Percentiles rank a stretch among this genome's conserved stretches.
Evolutionary conservation across 495 filamentous ascomycete species (phyloP).

Genomic region (Aspergillus conjunctus): DNA sequence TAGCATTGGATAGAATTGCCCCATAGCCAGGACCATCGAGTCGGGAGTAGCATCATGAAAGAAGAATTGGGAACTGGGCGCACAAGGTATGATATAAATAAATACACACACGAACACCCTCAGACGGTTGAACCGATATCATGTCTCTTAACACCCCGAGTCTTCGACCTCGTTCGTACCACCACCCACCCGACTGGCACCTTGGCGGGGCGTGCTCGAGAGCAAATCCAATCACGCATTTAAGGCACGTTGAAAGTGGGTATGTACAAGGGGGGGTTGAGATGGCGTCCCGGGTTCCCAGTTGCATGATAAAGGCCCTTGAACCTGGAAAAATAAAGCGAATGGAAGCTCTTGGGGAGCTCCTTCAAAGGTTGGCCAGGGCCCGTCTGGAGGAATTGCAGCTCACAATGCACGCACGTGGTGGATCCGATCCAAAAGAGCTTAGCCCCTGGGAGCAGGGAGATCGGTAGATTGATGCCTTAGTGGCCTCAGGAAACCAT

Average conservation of each 20-base stretch:
- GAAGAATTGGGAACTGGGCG: not conserved
- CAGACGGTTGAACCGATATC: not conserved
- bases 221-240: slow-evolving; percentile 14
- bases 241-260: slow-evolving; percentile 16
- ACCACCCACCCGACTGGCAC: slow-evolving; percentile 13
- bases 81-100: slow-evolving; percentile 15
- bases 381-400: slow-evolving; percentile 14
- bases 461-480: not conserved
- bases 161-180: slow-evolving; percentile 4
- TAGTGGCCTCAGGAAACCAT: slow-evolving; percentile 4
- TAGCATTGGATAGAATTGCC: slow-evolving; percentile 6
- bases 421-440: not conserved
- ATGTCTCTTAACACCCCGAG: not conserved
- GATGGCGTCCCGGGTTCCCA: not conserved
- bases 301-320: not conserved
- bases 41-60: not conserved
- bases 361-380: slow-evolving; percentile 4
- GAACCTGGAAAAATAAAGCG: slow-evolving; percentile 2
- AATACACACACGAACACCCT: not conserved
- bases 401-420: slow-evolving; percentile 11
- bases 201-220: slow-evolving; percentile 14
- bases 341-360: slow-evolving; percentile 14
- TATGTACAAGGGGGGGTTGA: not conserved
- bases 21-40: slow-evolving; percentile 14
- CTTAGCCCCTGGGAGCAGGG: slow-evolving; percentile 1